Evolutionary conservation across 2,329 filamentous ascomycete genomes (phyloP).

Genomic region (Epichloe sibirici): DNA sequence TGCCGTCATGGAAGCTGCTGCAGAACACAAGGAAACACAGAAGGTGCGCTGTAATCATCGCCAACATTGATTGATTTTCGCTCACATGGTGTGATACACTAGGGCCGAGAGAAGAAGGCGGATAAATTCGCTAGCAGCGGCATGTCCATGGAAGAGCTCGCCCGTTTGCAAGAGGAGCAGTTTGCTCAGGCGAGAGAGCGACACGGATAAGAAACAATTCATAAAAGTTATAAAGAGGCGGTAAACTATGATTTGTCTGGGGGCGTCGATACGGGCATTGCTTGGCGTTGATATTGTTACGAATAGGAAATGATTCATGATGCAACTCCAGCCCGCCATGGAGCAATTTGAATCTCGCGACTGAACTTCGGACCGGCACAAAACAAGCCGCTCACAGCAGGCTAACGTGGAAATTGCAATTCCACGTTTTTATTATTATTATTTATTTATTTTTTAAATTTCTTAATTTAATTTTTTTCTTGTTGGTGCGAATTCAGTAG

Average conservation of each 20-base stretch:
- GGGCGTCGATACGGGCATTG: slow-evolving; percentile 20
- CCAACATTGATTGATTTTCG: slow-evolving; percentile 35
- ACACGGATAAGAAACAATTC: slow-evolving; percentile 13
- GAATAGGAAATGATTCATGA: neutral
- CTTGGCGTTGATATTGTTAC: slow-evolving; percentile 18
- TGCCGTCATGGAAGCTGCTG: slow-evolving; percentile 74
- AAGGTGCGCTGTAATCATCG: slow-evolving; percentile 49
- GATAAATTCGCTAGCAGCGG: slow-evolving; percentile 95
- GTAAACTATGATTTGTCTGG: slow-evolving; percentile 1
- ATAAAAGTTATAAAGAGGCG: neutral
- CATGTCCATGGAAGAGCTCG: slow-evolving; percentile 79
- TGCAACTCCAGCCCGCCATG: neutral
- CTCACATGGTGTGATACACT: slow-evolving; percentile 3
- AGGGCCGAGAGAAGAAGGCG: slow-evolving; percentile 93
- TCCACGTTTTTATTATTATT: too few species aligned
- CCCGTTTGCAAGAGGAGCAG: slow-evolving; percentile 79
- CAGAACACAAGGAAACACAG: slow-evolving; percentile 83
- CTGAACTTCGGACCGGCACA: too few species aligned
- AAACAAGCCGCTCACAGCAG: too few species aligned
- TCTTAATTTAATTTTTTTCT: too few species aligned
- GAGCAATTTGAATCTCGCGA: too few species aligned
- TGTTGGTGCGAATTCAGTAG: too few species aligned
- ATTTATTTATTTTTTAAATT: too few species aligned
- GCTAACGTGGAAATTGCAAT: too few species aligned
- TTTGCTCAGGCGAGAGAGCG: slow-evolving; percentile 58